phyloP scores from a whole-genome alignment of 345 rosid genomes.

The Streptanthus diversifolius region DNA sequence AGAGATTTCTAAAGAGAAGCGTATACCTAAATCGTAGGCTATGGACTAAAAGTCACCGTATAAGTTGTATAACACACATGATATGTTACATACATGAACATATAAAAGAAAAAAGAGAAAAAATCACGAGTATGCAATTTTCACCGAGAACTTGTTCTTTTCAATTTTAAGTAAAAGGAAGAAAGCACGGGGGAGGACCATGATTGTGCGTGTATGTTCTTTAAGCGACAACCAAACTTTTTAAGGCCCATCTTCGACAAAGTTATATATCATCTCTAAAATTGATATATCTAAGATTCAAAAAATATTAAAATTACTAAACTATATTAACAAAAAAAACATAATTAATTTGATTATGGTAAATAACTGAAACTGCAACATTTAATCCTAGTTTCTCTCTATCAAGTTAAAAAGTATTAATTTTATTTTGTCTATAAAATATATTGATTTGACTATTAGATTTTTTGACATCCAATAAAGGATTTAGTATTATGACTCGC shows the following conservation, averaged over 20 bases:
- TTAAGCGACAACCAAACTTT: constrained; percentile 29
- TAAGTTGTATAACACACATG: not conserved
- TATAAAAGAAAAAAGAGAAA: not conserved
- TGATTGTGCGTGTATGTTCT: constrained; percentile 16
- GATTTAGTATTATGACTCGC: no score
- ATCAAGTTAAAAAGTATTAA: no score
- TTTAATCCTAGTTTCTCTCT: no score
- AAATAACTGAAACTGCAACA: no score
- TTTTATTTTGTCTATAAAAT: no score
- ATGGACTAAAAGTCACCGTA: not conserved
- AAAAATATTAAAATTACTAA: no score
- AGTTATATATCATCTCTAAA: no score
- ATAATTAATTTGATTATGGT: no score
- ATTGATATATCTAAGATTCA: no score
- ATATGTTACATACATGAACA: not conserved
- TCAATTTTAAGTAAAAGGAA: constrained; percentile 1
- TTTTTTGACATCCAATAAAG: not conserved
- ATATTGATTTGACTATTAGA: not conserved
- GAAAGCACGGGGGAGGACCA: constrained; percentile 15
- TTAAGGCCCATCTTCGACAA: constrained; percentile 18
- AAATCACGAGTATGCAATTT: not conserved
- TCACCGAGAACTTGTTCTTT: not conserved
- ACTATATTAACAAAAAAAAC: no score
- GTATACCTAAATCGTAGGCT: not conserved
- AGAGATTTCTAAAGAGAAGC: not conserved